Base-by-base conservation (phyloP, 306 rosid species). In the Gleditsia sinensis region DNA sequence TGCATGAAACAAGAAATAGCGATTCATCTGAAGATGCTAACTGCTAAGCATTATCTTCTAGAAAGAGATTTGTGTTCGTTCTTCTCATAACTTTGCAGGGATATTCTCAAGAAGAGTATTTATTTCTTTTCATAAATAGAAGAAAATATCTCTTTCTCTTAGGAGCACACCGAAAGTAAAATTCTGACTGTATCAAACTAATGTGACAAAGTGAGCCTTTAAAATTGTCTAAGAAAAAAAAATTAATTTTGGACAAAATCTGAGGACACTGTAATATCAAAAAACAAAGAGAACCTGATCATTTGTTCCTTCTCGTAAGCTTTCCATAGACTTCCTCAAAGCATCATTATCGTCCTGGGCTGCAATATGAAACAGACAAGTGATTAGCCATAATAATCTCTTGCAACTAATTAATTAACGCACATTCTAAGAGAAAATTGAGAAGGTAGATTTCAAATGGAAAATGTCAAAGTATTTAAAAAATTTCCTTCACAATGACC, bases 201-300 rank as follows among this genome's bases (percentile, higher is more conserved):
- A n/a, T n/a, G n/a, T n/a, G n/a, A n/a, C n/a, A n/a, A n/a, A n/a
- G n/a, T n/a, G n/a, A n/a, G n/a, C n/a, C n/a, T n/a, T n/a, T n/a
- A n/a, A n/a, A n/a, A n/a, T n/a, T n/a, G n/a, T n/a, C n/a, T n/a
- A n/a, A n/a, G n/a, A n/a, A n/a, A n/a, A n/a, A n/a, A n/a, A n/a
- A n/a, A n/a, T n/a, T n/a, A n/a, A n/a, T n/a, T n/a, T n/a, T n/a
- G n/a, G n/a, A n/a, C n/a, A n/a, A n/a, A n/a, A n/a, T n/a, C n/a
- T n/a, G n/a, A n/a, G n/a, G n/a, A n/a, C n/a, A n/a, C n/a, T n/a
- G n/a, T n/a, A n/a, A n/a, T n/a, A n/a, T n/a, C n/a, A n/a, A n/a
- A n/a, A n/a, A n/a, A n/a, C n/a, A n/a, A n/a, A n/a, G n/a, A n/a
- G 53, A 73, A 90, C 93, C 96, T 82, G 86, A 17, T 68, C 33